phyloP scores from a whole-genome alignment of 2,329 filamentous ascomycete genomes.

The Fusarium sp. region DNA sequence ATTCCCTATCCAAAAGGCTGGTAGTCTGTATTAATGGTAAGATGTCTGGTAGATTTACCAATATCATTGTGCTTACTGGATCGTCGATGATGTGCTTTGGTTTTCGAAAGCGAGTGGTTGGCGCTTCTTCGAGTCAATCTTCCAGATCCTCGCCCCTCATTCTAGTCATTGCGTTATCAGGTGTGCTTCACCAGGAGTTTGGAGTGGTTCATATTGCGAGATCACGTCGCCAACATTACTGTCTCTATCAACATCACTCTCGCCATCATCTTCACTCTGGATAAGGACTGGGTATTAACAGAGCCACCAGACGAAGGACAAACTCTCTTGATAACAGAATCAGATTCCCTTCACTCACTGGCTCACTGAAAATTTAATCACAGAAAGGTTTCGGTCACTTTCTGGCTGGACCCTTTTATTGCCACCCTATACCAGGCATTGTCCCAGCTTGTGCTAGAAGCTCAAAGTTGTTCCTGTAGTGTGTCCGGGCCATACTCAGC shows the following conservation, averaged over 20 bases:
- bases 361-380: fast-evolving
- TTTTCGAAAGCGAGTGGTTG: background rate
- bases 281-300: background rate
- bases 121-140: background rate
- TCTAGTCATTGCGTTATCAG: background rate
- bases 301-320: background rate
- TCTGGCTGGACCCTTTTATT: background rate
- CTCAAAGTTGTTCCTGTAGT: background rate
- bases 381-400: background rate
- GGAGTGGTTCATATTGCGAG: background rate
- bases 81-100: background rate
- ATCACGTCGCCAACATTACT: background rate
- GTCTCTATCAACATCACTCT: background rate
- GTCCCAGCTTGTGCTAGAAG: background rate
- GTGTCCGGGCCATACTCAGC: too few species aligned
- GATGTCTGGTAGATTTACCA: background rate
- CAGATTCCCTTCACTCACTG: background rate
- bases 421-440: too few species aligned
- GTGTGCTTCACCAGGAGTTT: background rate
- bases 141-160: background rate
- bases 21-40: background rate
- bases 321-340: background rate
- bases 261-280: background rate
- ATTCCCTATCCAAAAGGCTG: background rate
- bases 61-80: background rate